Evolutionary conservation across 768 basidiomycete genomes (phyloP).

Genomic region (Terana coerulea): DNA sequence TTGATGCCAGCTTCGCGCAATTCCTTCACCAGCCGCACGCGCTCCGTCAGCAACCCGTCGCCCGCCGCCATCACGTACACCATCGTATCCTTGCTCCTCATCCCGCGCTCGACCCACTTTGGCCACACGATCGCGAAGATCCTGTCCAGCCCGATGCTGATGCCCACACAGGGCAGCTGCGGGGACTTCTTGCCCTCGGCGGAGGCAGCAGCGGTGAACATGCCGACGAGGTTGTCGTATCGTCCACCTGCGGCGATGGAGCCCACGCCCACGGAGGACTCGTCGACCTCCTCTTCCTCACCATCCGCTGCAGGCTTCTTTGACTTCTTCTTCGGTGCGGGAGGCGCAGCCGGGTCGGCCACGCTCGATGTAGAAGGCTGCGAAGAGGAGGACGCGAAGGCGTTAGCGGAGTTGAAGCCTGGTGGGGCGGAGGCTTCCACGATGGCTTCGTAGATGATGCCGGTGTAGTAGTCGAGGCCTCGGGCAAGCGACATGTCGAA

Average conservation of each 20-base stretch:
- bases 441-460: constrained; percentile 95
- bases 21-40: constrained; percentile 75
- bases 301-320: constrained; percentile 45
- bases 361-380: constrained; percentile 22
- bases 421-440: constrained; percentile 94
- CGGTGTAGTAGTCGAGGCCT: constrained; percentile 97
- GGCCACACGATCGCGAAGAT: constrained; percentile 91
- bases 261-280: constrained; percentile 93
- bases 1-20: constrained; percentile 86
- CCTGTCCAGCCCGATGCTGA: constrained; percentile 90
- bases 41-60: constrained; percentile 82
- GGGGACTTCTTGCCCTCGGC: constrained; percentile 66
- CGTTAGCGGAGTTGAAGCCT: constrained; percentile 56
- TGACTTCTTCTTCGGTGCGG: constrained; percentile 30
- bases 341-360: constrained; percentile 27
- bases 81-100: constrained; percentile 87
- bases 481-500: constrained; percentile 98
- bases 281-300: constrained; percentile 85
- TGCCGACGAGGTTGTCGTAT: constrained; percentile 92
- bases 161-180: constrained; percentile 83
- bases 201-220: constrained; percentile 82
- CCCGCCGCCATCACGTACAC: constrained; percentile 92
- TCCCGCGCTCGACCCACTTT: constrained; percentile 75
- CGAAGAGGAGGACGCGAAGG: constrained; percentile 36
- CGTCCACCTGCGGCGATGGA: constrained; percentile 98